A percentile compares a stretch with the other conserved stretches of the same genome.
Conservation (phyloP, 805 yeast genomes). For the Isabelozyma heimii region DNA sequence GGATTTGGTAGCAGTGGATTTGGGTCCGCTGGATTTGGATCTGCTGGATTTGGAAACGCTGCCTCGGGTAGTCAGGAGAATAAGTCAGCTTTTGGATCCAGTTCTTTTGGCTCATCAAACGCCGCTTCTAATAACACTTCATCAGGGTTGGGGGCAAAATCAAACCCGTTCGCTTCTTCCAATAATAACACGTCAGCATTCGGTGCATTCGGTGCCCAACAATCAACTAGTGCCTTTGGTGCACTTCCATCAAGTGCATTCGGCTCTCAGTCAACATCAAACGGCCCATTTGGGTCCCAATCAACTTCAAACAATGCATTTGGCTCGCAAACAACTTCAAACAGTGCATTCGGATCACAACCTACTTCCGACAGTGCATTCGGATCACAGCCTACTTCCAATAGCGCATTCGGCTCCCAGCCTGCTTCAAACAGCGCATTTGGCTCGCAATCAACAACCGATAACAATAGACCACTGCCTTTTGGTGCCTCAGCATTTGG, state of each 20-base stretch:
- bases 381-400: too few species aligned
- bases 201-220: neutral
- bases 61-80: neutral
- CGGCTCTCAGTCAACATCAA: too few species aligned
- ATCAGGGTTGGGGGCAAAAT: conserved; percentile 17
- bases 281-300: too few species aligned
- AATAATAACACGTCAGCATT: neutral
- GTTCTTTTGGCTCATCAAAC: conserved; percentile 5
- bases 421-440: too few species aligned
- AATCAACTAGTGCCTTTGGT: neutral
- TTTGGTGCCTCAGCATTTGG: conserved; percentile 8
- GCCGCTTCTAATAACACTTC: conserved; percentile 1
- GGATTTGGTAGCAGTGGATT: conserved; percentile 4
- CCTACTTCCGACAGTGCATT: too few species aligned
- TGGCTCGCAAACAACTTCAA: too few species aligned
- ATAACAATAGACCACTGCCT: neutral
- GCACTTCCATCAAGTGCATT: neutral
- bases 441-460: neutral
- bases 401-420: too few species aligned
- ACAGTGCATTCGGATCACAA: too few species aligned
- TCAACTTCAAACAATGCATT: too few species aligned
- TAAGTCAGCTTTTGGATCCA: conserved; percentile 4
- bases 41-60: conserved; percentile 1
- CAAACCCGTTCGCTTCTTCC: conserved; percentile 2
- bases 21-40: conserved; percentile 4